Conservation (phyloP, 371 early-diverging fungal genomes). For the Polyrhizophydium stewartii region DNA sequence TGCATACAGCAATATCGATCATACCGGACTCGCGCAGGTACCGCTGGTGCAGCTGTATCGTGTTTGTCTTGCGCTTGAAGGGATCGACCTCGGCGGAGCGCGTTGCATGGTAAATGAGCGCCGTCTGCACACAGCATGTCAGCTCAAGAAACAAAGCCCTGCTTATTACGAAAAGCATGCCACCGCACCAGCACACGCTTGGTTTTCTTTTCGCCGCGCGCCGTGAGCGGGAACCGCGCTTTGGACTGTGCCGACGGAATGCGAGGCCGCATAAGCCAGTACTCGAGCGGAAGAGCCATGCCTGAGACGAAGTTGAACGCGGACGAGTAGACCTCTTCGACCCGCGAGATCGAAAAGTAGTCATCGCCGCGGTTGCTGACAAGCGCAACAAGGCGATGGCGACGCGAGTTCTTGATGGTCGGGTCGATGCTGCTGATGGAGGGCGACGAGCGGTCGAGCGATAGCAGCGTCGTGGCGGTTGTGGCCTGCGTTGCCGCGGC, state of each 20-base stretch:
- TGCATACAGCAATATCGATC: conserved; percentile 34
- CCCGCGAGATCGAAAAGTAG: conserved; percentile 20
- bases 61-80: conserved; percentile 18
- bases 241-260: not conserved
- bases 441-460: no score
- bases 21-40: conserved; percentile 48
- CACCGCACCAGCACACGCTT: conserved; percentile 12
- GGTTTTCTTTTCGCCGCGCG: conserved; percentile 10
- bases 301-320: conserved; percentile 13
- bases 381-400: conserved; percentile 5
- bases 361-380: conserved; percentile 14
- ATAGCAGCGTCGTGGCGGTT: no score
- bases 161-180: no score
- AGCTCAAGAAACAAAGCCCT: no score
- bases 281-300: conserved; percentile 11
- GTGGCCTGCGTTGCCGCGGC: not conserved
- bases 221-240: conserved; percentile 9
- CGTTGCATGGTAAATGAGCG: conserved; percentile 46
- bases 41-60: conserved; percentile 26
- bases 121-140: conserved; percentile 16
- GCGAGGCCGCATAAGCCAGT: not conserved
- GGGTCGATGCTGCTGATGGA: no score
- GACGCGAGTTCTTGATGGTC: no score
- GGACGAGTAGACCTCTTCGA: conserved; percentile 8
- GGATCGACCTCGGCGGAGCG: conserved; percentile 39